Base-by-base conservation (phyloP, 345 rosid species). In the Lenwebbia sp. region DNA sequence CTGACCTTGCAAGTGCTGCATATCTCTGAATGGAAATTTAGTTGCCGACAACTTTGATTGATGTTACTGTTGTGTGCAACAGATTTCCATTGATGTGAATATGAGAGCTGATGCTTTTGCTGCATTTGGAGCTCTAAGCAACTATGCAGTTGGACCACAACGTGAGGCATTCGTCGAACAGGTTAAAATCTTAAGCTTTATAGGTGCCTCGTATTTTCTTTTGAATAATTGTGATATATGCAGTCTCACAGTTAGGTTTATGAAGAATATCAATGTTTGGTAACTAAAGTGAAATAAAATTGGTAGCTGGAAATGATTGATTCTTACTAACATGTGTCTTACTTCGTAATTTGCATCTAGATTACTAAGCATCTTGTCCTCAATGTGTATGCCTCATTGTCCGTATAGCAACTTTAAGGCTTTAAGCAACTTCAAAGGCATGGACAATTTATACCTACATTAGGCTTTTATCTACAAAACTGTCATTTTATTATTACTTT, bases 71-170 rank as follows among this genome's bases (percentile, higher is more conserved):
- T 85, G 57, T 84, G 75, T 54, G 81, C 41, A 88, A 89, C 91
- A 97, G 98, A 86, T 90, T 84, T 90, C 92, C 90, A 92, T 93
- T 96, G 94, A 96, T 87, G 91, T 89, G 49, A 94, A 95, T 91
- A 96, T 97, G 95, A 94, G 98, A 90, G 93, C 94, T 86, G 92
- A 92, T 86, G 96, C 99, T 47, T 95, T 97, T 89, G 90, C 96
- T 86, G 97, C 99, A 86, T 94, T 97, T 92, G 99, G 99, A 88
- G 92, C 92, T 49, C 90, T 97, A 85, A 92, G 96, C 92, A 94
- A 91, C 85, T 97, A 89, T 88, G 98, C 93, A 86, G 90, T 70
- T 89, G 96, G 94, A 85, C 91, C 91, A 84, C 95, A 93, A 54
- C 93, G 54, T 23, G 97, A 96, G 85, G 91, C 93, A 84, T 97